Evolutionary conservation across 1,139 yeast species (phyloP).

Genomic region (Suhomyces guaymorum): DNA sequence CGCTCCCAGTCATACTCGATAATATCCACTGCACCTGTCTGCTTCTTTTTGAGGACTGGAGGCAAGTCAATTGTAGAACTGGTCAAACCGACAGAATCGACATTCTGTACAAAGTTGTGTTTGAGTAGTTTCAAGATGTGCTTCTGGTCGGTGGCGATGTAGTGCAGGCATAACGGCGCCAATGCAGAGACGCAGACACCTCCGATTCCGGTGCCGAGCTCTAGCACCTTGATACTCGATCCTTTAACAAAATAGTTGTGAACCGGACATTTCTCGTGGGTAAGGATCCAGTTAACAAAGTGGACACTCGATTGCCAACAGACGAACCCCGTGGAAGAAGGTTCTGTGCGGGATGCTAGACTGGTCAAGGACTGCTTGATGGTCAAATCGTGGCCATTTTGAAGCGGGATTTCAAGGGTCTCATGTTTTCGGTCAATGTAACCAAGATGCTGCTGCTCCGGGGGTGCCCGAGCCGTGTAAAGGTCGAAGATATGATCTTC

Average conservation of each 20-base stretch:
- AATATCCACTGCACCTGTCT: slow-evolving; percentile 33
- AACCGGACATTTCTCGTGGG: slow-evolving; percentile 27
- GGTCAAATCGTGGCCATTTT: slow-evolving; percentile 30
- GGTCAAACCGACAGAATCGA: slow-evolving; percentile 13
- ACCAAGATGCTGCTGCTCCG: slow-evolving; percentile 47
- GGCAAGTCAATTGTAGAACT: slow-evolving; percentile 17
- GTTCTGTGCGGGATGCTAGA: slow-evolving; percentile 37
- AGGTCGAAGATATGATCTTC: slow-evolving; percentile 53
- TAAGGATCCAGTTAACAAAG: slow-evolving; percentile 55
- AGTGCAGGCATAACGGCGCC: slow-evolving; percentile 37
- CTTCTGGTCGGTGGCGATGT: slow-evolving; percentile 64
- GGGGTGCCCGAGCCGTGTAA: slow-evolving; percentile 37
- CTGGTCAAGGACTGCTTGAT: slow-evolving; percentile 46
- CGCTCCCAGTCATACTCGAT: slow-evolving; percentile 69
- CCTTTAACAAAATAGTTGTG: slow-evolving; percentile 14
- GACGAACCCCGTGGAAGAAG: slow-evolving; percentile 67
- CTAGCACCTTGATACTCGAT: slow-evolving; percentile 40
- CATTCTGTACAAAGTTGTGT: slow-evolving; percentile 47
- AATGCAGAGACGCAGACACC: slow-evolving; percentile 54
- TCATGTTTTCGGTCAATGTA: slow-evolving; percentile 41
- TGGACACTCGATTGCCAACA: slow-evolving; percentile 60
- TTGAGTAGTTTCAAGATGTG: slow-evolving; percentile 54
- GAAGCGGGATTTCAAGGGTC: slow-evolving; percentile 34
- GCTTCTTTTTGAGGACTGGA: slow-evolving; percentile 4
- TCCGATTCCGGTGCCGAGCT: slow-evolving; percentile 67